These are phyloP conservation scores for Heterobasidion annosum DNA, from an alignment of 1,284 basidiomycete genomes.

Conservation along the genomic window DNA sequence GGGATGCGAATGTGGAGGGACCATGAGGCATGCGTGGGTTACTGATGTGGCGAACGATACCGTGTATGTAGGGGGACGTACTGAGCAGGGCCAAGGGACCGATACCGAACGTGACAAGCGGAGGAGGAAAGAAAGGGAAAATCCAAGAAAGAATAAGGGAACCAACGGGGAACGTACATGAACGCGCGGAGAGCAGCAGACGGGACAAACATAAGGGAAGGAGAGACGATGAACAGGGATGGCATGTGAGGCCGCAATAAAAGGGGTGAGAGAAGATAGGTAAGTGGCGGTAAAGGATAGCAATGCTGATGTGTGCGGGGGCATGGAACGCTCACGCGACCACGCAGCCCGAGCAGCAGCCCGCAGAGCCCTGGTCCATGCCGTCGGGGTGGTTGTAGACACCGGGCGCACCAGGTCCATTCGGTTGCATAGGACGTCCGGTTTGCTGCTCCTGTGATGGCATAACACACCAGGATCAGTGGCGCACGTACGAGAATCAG, in stretches of 20 bases:
- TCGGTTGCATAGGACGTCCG: conserved; percentile 44
- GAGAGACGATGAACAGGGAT: background rate
- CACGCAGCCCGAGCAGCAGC: conserved; percentile 72
- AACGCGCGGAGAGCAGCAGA: background rate
- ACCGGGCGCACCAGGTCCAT: conserved; percentile 33
- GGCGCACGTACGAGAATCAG: background rate
- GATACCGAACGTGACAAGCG: background rate
- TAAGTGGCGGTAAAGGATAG: background rate
- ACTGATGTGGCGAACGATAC: background rate
- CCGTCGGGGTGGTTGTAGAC: conserved; percentile 37
- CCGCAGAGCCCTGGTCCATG: conserved; percentile 42
- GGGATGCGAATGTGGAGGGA: background rate
- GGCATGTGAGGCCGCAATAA: background rate
- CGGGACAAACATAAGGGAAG: conserved; percentile 2
- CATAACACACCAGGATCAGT: background rate
- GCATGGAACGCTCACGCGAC: conserved; percentile 24
- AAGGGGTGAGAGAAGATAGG: background rate
- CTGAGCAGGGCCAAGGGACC: background rate
- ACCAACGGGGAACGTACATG: too few species aligned
- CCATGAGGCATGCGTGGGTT: background rate
- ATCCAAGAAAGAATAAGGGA: background rate
- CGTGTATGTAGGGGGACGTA: background rate
- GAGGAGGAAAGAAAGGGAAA: background rate
- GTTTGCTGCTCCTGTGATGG: conserved; percentile 46
- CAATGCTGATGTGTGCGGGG: background rate